Base-by-base conservation (phyloP, 148 eudicot genomes). In the Camellia granthamiana region DNA sequence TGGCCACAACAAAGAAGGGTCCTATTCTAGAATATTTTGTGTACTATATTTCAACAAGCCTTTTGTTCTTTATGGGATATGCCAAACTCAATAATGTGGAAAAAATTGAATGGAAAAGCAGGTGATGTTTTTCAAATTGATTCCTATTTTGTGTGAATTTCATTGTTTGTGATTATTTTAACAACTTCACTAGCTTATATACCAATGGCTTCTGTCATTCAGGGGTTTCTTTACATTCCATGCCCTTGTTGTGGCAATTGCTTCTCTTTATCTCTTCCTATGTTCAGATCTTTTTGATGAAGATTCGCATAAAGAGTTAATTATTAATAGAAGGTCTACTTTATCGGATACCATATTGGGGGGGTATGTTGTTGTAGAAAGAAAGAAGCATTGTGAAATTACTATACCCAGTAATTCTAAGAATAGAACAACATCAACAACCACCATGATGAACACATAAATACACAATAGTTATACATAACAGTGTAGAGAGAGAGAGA, bases 221-320 rank as follows among this genome's bases (percentile, higher is more conserved):
- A 89, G 92, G 79, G 90, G 90, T 19, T 82, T 87, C 79, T 89
- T 90, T 61, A 89, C 92, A 66, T 80, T 89, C 84, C 92, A 89
- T 75, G 88, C 90, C 11, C 74, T 87, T 38, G 55, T 89, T 52
- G 92, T 72, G 68, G 84, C 90, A 8, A 76, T 80, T 82, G 85
- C 84, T 81, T 89, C 92, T 77, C 73, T 89, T 61, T 87, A 87
- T 81, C 79, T 89, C 52, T 77, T 89, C 46, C 77, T 83, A 41
- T 63, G 64, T 11, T 87, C 90, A 7, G 87, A 79, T 84, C 84
- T 84, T 80, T 87, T 87, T 69, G 83, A 78, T 61, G 85, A 80
- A 56, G 77, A 59, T 73, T 56, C 84, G 52, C 69, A 60, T 59
- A 67, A 49, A 5, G 83, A 73, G 44, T 49, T 79, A 77, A 78